Conservation (phyloP, 2,329 filamentous ascomycete genomes). For the Amesomyces nigricolor region DNA sequence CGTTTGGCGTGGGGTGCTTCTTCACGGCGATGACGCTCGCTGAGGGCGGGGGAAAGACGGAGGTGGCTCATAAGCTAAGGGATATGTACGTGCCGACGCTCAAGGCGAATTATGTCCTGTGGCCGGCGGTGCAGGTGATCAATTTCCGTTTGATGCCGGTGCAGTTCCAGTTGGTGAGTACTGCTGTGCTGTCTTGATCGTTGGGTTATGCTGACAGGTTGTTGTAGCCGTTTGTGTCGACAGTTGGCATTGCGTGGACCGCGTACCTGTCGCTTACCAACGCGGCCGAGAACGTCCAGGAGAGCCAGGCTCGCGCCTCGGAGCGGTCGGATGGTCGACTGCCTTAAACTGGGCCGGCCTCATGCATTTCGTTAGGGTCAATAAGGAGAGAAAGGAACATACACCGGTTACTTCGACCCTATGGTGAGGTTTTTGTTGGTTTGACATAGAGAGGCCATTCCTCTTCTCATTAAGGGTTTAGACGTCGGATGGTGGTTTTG, state of each 20-base stretch:
- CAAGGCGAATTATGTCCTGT: slow-evolving; percentile 92
- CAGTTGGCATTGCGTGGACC: slow-evolving; percentile 94
- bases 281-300: slow-evolving; percentile 64
- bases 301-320: slow-evolving; percentile 23
- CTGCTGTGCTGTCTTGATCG: not conserved
- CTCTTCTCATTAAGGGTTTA: not conserved
- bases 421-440: no score
- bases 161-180: slow-evolving; percentile 88
- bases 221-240: slow-evolving; percentile 84
- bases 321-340: slow-evolving; percentile 35
- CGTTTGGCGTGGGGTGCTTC: slow-evolving; percentile 78
- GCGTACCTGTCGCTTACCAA: slow-evolving; percentile 93
- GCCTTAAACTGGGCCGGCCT: slow-evolving; percentile 15
- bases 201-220: slow-evolving; percentile 11
- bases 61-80: slow-evolving; percentile 75
- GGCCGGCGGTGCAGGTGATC: slow-evolving; percentile 92
- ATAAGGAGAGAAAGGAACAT: no score
- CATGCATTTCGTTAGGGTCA: no score
- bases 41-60: slow-evolving; percentile 80
- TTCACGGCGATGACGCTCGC: slow-evolving; percentile 96
- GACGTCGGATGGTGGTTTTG: not conserved
- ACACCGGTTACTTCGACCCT: no score
- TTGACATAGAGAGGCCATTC: not conserved
- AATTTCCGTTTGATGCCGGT: slow-evolving; percentile 95
- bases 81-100: slow-evolving; percentile 92